Conservation (phyloP, 2,329 filamentous ascomycete genomes). For the Claviceps lovelessii region DNA sequence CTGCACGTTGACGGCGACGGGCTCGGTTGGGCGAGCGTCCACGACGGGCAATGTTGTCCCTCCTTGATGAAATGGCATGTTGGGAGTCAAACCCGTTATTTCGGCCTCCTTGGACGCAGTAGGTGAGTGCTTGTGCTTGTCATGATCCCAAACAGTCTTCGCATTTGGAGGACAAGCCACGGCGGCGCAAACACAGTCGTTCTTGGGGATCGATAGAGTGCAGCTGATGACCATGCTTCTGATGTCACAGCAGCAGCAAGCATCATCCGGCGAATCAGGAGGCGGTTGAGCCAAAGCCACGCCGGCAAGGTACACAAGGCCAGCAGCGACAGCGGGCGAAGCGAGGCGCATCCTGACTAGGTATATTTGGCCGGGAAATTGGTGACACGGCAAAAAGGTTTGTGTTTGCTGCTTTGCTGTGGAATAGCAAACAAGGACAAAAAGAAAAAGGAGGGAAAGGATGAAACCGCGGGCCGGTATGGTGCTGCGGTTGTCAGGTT, state of each 20-base stretch:
- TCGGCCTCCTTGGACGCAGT: not conserved
- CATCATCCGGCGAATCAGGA: constrained; percentile 3
- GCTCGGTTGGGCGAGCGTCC: not conserved
- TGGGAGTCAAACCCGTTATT: not conserved
- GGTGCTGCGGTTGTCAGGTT: too few species aligned
- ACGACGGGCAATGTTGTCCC: not conserved
- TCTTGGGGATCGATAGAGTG: constrained; percentile 5
- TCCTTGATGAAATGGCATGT: too few species aligned
- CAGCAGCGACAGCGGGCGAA: constrained; percentile 5
- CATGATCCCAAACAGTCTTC: constrained; percentile 7
- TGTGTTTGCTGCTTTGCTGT: too few species aligned
- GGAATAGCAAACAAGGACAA: too few species aligned
- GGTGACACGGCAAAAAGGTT: not conserved
- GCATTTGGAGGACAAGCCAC: constrained; percentile 13
- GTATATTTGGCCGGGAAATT: not conserved
- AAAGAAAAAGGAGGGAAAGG: too few species aligned
- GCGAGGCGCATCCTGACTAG: constrained; percentile 12
- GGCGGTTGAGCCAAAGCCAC: constrained; percentile 1
- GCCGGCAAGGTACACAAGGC: constrained; percentile 4
- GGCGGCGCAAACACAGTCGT: constrained; percentile 15
- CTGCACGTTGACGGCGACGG: not conserved
- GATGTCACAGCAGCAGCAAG: constrained; percentile 23
- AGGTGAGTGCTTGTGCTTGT: not conserved
- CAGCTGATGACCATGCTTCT: constrained; percentile 13
- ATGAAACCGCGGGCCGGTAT: too few species aligned